A percentile compares a stretch with the other conserved stretches of the same genome.
phyloP scores from a whole-genome alignment of 139 green algal species.

The Micractinium conductrix region DNA sequence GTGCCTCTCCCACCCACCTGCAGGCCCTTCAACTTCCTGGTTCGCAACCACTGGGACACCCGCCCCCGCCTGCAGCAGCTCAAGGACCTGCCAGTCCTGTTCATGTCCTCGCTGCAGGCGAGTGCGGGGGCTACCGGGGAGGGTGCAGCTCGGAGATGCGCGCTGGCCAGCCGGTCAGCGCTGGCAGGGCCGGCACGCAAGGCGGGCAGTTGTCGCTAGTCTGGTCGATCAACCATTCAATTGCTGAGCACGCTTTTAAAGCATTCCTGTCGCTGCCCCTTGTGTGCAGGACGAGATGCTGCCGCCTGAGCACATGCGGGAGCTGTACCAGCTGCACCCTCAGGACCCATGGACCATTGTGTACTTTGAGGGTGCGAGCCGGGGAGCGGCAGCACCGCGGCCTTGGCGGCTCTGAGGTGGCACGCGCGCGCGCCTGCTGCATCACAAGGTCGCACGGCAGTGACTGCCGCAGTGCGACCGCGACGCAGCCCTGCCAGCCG shows the following conservation, averaged over 20 bases:
- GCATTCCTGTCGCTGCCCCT: not conserved
- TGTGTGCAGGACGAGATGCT: constrained; percentile 84
- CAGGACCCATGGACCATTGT: constrained; percentile 48
- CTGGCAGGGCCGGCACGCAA: too few species aligned
- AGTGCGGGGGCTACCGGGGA: not conserved
- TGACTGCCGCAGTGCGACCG: too few species aligned
- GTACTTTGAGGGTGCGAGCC: constrained; percentile 44
- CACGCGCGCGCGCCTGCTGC: too few species aligned
- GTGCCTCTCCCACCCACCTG: not conserved
- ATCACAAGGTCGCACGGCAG: too few species aligned
- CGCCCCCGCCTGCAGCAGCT: constrained; percentile 56
- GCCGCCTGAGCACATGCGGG: constrained; percentile 74
- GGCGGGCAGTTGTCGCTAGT: too few species aligned
- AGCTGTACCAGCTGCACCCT: constrained; percentile 55
- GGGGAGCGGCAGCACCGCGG: not conserved
- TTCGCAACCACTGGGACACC: constrained; percentile 91
- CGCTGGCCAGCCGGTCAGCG: too few species aligned
- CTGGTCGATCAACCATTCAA: too few species aligned
- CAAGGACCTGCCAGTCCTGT: constrained; percentile 63
- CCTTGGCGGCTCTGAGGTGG: too few species aligned
- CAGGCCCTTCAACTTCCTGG: constrained; percentile 78
- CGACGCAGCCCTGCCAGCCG: too few species aligned
- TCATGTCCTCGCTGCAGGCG: constrained; percentile 76
- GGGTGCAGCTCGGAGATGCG: constrained; percentile 18
- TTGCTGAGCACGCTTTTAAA: not conserved